These are phyloP conservation scores for Blastomyces percursus DNA, from an alignment of 2,329 filamentous ascomycete genomes.

Conservation along the genomic window DNA sequence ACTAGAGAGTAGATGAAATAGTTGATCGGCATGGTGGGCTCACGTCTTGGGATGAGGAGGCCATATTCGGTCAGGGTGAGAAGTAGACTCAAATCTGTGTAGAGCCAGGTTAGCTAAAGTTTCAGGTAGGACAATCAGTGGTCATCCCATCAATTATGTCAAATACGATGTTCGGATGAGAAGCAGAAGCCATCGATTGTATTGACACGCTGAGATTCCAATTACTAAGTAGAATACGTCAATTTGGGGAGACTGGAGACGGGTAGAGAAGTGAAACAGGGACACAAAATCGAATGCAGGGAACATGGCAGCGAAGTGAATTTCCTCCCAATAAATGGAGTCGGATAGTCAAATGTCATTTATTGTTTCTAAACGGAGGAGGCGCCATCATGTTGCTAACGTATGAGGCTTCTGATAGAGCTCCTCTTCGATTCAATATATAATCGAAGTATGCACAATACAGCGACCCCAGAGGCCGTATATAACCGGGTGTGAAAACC, in stretches of 20 bases:
- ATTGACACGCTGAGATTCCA: background rate
- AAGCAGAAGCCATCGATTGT: background rate
- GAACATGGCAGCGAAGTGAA: background rate
- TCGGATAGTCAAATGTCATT: background rate
- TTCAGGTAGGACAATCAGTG: background rate
- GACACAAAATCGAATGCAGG: background rate
- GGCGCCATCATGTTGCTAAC: background rate
- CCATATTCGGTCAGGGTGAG: background rate
- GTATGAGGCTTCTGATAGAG: background rate
- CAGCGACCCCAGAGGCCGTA: background rate
- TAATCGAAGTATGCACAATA: background rate
- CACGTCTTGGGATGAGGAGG: background rate
- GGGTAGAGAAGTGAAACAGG: background rate
- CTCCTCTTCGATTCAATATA: background rate
- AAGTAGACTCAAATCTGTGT: background rate
- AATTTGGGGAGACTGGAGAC: background rate
- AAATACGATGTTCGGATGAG: background rate
- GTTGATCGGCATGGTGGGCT: background rate
- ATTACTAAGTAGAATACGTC: background rate
- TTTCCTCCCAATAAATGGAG: background rate
- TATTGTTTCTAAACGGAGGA: background rate
- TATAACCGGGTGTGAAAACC: background rate
- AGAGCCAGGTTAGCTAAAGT: background rate
- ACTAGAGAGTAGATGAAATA: background rate
- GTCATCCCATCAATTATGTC: background rate